Evolutionary conservation across 371 early-diverging fungal genomes (phyloP), one percentile per base, ranked within the genome.

Genomic region (Mortierella sp.): DNA sequence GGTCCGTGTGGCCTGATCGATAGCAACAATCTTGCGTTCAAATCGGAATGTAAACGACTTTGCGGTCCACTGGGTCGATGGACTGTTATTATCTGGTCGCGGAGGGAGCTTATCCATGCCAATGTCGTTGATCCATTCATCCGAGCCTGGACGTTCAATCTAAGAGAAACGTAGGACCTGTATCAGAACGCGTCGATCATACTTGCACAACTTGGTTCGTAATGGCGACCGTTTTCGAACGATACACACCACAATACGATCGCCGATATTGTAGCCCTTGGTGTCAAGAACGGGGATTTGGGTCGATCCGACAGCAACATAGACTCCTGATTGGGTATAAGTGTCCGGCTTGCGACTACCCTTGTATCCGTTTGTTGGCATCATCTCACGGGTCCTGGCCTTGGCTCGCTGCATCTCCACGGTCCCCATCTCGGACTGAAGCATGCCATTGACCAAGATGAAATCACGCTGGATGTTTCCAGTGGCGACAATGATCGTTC

Each of bases 101-200:
- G 78, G 69, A 13, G 82, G 78, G 16, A 82, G 61, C 1, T 61
- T 40, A 58, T 79, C 68, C 84, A 84, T 84, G 34, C 84, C 80
- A 24, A 84, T 66, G 37, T 79, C 80, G 9, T 31, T 6, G 24
- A 84, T 75, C 84, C 84, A 84, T 40, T 79, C 52, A 22, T 84
- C 84, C 1, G 63, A 71, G 50, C 79, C 79, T 40, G 84, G 84
- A 6, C 84, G 79, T 40, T 79, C 80, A 40, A 84, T 77, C 81
- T 81, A 68, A 52, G 39, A 14, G 26, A 29, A 11, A 37, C 8
- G 5, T 14, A 8, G 7, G 13, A 31, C 40, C 34, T 50, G 34
- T n/a, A 24, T 45, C 31, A 67, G 52, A 55, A 53, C 24, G 41
- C 29, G 8, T 0, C 4, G 11, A 19, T n/a, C 0, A n/a, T 52